Base-by-base conservation (phyloP, 345 rosid species). In the Gossypium ekmanianum region DNA sequence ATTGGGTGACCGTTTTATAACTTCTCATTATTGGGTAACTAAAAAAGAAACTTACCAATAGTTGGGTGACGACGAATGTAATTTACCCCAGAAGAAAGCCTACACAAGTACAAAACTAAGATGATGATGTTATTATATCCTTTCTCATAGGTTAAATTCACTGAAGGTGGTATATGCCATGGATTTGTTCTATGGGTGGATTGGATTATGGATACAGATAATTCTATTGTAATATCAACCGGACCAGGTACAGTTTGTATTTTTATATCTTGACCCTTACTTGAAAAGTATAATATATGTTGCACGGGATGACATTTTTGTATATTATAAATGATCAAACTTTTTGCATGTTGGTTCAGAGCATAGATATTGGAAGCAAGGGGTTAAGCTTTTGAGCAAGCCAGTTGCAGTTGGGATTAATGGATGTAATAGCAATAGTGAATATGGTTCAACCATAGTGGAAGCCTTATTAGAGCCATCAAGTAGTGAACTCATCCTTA, bases 181-280 rank as follows among this genome's bases (percentile, higher is more conserved):
- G 97, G 97, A 68, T 85, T 93, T 79, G 96, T 78, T 57, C 78
- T 95, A 18, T 91, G 99, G 99, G 84, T 95, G 72, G 99, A 95
- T 77, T 91, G 96, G 98, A 92, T 89, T 73, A 82, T 95, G 91
- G 96, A 93, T 83, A 75, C 84, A 20, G 84, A 83, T 62, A 81
- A 84, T 58, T 82, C 87, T 39, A 78, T 79, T 0, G 80, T 91
- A 39, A 29, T 89, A 77, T 85, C 97, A 55, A 88, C 92, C 10
- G 90, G 99, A 41, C 97, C 97, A 34, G 92, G 97, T 94, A 88
- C 41, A 4, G 34, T 66, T 64, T 74, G 43, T 52, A 27, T 52
- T 63, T 13, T 56, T 26, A 17, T 9, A 14, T 34, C 41, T 48
- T 50, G 43, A 18, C 68, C 16, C 41, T 13, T 48, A 20, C 8